phyloP scores from a whole-genome alignment of 1,139 yeast species.

The Debaryomycetaceae sp. region DNA sequence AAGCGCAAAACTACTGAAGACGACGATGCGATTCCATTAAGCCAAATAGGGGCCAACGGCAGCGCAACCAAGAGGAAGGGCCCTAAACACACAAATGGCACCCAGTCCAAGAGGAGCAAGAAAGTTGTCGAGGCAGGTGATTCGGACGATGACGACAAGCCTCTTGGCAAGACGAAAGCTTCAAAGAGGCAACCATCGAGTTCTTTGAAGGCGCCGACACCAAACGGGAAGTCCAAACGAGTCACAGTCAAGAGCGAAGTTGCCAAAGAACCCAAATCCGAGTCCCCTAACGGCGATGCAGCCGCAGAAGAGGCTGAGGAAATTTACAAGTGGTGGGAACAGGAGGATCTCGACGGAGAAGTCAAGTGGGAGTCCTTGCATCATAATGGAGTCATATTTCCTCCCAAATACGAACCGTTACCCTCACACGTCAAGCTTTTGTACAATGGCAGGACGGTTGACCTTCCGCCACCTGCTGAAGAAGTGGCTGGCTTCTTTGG shows the following conservation, averaged over 20 bases:
- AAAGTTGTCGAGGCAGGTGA: conserved; percentile 4
- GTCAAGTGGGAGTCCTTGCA: conserved; percentile 82
- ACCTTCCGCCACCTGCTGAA: conserved; percentile 76
- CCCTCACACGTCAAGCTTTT: conserved; percentile 75
- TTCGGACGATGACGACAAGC: background rate
- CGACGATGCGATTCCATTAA: conserved; percentile 5
- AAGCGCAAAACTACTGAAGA: conserved; percentile 5
- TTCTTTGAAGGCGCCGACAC: no score
- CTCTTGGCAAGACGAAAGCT: background rate
- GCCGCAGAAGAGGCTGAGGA: conserved; percentile 53
- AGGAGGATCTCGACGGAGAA: conserved; percentile 59
- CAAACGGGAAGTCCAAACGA: conserved; percentile 3
- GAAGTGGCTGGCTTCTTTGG: conserved; percentile 96
- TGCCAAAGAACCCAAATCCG: conserved; percentile 6
- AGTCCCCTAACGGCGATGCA: conserved; percentile 5
- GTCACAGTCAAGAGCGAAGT: conserved; percentile 8
- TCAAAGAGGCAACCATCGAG: no score
- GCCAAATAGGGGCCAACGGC: conserved; percentile 3
- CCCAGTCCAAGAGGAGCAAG: conserved; percentile 1
- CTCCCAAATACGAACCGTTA: conserved; percentile 85
- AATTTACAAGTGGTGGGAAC: conserved; percentile 84
- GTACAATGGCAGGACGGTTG: conserved; percentile 73
- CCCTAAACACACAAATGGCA: background rate
- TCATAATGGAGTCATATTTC: conserved; percentile 89
- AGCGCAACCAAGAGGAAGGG: background rate